Conservation (phyloP, 1,284 basidiomycete species). For the Ceratobasidium papillatum region DNA sequence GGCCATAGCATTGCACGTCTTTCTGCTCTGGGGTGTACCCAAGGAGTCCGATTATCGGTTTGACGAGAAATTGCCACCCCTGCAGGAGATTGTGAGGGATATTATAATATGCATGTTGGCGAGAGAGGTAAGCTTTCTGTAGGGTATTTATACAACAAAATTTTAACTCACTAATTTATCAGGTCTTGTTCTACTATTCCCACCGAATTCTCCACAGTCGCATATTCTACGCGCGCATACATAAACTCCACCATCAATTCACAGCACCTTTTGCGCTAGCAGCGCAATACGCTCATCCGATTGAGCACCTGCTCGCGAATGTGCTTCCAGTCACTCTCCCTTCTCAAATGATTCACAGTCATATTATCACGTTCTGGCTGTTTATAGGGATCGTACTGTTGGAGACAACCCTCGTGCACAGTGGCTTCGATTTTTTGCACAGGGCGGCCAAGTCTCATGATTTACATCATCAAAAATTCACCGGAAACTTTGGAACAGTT, state of each 20-base stretch:
- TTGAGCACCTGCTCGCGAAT: conserved; percentile 44
- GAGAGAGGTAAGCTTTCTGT: conserved; percentile 9
- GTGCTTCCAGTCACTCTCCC: conserved; percentile 42
- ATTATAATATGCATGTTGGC: conserved; percentile 19
- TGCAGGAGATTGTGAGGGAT: not conserved
- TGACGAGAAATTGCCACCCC: conserved; percentile 26
- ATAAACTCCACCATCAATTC: conserved; percentile 45
- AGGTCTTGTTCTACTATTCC: conserved; percentile 43
- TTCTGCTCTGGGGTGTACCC: not conserved
- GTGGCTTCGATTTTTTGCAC: conserved; percentile 42
- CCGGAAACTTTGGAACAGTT: conserved; percentile 42
- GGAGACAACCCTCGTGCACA: conserved; percentile 43
- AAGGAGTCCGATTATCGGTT: conserved; percentile 8
- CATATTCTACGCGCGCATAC: conserved; percentile 41
- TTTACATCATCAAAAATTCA: conserved; percentile 42
- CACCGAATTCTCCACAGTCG: conserved; percentile 42
- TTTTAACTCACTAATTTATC: not conserved
- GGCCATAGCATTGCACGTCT: not conserved
- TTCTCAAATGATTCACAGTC: conserved; percentile 33
- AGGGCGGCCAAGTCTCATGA: conserved; percentile 41
- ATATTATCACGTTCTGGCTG: conserved; percentile 42
- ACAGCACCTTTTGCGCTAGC: conserved; percentile 44
- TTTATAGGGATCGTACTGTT: conserved; percentile 42
- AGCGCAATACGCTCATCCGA: conserved; percentile 45
- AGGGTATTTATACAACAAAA: not conserved